Base-by-base conservation (phyloP, 192 early-diverging fungal genomes). In the Backusella tuberculispora region DNA sequence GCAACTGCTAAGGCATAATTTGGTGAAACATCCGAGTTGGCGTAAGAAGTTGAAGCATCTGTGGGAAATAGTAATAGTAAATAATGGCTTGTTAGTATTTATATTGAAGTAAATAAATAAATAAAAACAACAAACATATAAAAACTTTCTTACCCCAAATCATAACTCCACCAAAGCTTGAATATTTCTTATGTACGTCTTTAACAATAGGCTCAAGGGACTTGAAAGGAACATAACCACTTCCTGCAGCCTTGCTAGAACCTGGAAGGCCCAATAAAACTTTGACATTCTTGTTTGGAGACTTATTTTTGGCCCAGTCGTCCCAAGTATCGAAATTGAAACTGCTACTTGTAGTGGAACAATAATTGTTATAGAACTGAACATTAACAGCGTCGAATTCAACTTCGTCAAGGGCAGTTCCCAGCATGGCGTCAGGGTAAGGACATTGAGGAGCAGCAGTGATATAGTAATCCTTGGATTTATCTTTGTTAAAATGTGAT, bases 311-410 rank as follows among this genome's bases (percentile, higher is more conserved):
- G 7, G 90, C 90, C 90, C 91, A 92, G n/a, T 83, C 83, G 53
- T 90, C 83, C 92, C 92, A 94, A 66, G 88, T 82, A 48, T 88
- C 86, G 74, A 87, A 94, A 84, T 94, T 94, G 81, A 91, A 93
- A 81, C 82, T 88, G 45, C 69, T 63, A 14, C 81, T 78, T 6
- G 80, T 69, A 6, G 88, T 76, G 15, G 85, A 80, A 69, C 92
- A 94, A 76, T 88, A 92, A 83, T 94, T 94, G 84, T 94, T 94
- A 84, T 94, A 94, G 77, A 92, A 94, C 77, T 94, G 92, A 7
- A 92, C 88, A 83, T 83, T 88, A 8, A 94, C 83, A 85, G 90
- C 88, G 69, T 91, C 90, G 14, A 92, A 79, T 48, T 84, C 88
- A 12, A 89, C 86, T 43, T 85, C 78, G 65, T 91, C 84, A 4